Base-by-base conservation (phyloP, 2,329 filamentous ascomycete species). In the Zopfia rhizophila region DNA sequence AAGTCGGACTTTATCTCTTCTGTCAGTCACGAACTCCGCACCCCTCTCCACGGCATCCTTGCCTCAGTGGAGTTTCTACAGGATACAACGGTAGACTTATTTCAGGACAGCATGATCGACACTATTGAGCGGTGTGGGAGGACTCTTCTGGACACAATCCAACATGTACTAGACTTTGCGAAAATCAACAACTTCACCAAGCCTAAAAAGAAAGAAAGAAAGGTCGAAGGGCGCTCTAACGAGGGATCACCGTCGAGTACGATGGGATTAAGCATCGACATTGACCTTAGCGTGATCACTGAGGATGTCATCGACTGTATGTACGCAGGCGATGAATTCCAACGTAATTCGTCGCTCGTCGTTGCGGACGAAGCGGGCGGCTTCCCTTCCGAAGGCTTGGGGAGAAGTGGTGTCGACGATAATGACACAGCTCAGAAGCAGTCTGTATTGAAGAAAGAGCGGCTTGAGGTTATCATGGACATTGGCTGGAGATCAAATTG, bases 1-100 rank as follows among this genome's bases (percentile, higher is more conserved):
- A 82, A 83, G 47, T 74, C 74, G 1, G 78, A 80, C 10, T 79
- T 83, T 30, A 74, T 83, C 12, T 75, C 76, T 0, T 77, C 74
- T 0, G 78, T 82, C 18, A 78, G 73, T 19, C 80, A 82, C 53
- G 80, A 83, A 49, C 65, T 82, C 63, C 24, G 80, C 72, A 16
- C 63, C 75, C 25, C 80, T 77, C 40, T 66, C 2, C 63, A 68
- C 25, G 63, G 65, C 3, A 68, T 68, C 11, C 29, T 66, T 5
- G 78, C 76, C 1, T 79, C 75, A n/a, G 68, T 75, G 1, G 79
- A 82, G 48, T 72, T 82, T 5, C 55, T 82, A 3, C 69, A 73
- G 3, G 76, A 78, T 3, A 79, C 76, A n/a, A n/a, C n/a, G n/a
- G n/a, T n/a, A n/a, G 45, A 48, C 10, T 43, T 48, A 14, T 17